A percentile compares a stretch with the other conserved stretches of the same genome.
phyloP scores from a whole-genome alignment of 176 grass and related monocot genomes.

The Calamus simplicifolius region DNA sequence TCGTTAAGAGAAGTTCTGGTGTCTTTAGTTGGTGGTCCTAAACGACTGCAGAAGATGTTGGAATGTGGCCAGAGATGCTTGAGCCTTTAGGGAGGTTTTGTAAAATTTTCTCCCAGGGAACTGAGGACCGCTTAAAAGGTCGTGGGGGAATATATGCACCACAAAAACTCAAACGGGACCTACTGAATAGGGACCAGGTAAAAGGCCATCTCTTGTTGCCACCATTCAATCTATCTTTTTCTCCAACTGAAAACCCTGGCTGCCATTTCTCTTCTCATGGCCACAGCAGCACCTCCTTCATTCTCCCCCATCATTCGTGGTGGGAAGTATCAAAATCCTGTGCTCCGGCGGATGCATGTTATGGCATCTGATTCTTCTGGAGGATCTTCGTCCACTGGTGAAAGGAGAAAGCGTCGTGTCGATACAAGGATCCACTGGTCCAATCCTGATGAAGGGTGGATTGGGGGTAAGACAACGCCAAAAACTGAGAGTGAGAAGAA shows the following conservation, averaged over 20 bases:
- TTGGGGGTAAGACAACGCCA: conserved; percentile 48
- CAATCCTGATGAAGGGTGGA: conserved; percentile 77
- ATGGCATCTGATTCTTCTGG: conserved; percentile 23
- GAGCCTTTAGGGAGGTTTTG: no score
- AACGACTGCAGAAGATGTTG: no score
- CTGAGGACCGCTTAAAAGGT: no score
- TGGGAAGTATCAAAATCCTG: neutral
- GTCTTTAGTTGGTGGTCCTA: no score
- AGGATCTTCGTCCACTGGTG: conserved; percentile 19
- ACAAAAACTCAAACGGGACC: no score
- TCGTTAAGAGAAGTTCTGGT: no score
- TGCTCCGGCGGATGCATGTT: neutral
- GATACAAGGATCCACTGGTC: conserved; percentile 97
- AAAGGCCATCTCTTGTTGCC: neutral
- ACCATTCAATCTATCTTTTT: neutral
- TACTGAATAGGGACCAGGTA: neutral
- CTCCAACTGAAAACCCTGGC: neutral
- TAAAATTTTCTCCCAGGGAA: no score
- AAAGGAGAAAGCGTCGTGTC: conserved; percentile 41
- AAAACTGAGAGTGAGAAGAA: conserved; percentile 15
- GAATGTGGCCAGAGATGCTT: no score
- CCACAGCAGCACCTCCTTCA: conserved; percentile 38
- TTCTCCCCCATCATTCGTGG: conserved; percentile 30
- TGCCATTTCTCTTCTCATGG: neutral
- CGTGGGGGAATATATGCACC: no score